A percentile compares a stretch with the other conserved stretches of the same genome.
phyloP scores from a whole-genome alignment of 163 green algal genomes.

The Scenedesmus sp. region DNA sequence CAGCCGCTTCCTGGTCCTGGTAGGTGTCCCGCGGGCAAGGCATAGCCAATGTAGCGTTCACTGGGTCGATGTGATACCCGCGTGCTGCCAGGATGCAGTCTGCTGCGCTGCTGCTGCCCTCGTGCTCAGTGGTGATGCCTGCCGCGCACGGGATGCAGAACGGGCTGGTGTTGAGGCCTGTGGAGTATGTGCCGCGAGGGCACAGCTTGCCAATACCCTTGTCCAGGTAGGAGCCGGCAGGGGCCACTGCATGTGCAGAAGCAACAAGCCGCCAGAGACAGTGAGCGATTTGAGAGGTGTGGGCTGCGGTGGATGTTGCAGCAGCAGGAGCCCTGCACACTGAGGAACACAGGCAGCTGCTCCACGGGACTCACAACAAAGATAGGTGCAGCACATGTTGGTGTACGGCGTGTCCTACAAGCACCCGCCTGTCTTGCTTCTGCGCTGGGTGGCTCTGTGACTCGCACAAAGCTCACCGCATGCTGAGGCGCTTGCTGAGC shows the following conservation, averaged over 20 bases:
- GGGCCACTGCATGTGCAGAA: not conserved
- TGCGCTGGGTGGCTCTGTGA: no score
- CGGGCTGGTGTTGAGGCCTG: not conserved
- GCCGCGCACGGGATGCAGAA: not conserved
- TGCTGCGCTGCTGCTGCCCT: conserved; percentile 19
- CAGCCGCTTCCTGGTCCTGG: not conserved
- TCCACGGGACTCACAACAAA: no score
- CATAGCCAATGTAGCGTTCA: not conserved
- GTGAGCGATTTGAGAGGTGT: not conserved
- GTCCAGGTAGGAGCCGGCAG: conserved; percentile 27
- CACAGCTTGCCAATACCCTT: conserved; percentile 41
- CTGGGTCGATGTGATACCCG: not conserved
- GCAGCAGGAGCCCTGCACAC: not conserved
- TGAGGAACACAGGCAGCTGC: no score
- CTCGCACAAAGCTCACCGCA: not conserved
- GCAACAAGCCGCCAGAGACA: not conserved
- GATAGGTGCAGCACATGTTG: no score
- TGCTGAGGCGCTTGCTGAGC: not conserved
- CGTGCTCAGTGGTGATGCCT: conserved; percentile 15
- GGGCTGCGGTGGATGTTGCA: no score
- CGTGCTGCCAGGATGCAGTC: not conserved
- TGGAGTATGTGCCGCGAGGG: conserved; percentile 23
- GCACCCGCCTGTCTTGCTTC: no score
- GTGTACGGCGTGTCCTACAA: no score
- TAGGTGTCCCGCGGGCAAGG: conserved; percentile 3